phyloP scores from a whole-genome alignment of 208 protist genomes.

The Wallacemonas sp. region DNA sequence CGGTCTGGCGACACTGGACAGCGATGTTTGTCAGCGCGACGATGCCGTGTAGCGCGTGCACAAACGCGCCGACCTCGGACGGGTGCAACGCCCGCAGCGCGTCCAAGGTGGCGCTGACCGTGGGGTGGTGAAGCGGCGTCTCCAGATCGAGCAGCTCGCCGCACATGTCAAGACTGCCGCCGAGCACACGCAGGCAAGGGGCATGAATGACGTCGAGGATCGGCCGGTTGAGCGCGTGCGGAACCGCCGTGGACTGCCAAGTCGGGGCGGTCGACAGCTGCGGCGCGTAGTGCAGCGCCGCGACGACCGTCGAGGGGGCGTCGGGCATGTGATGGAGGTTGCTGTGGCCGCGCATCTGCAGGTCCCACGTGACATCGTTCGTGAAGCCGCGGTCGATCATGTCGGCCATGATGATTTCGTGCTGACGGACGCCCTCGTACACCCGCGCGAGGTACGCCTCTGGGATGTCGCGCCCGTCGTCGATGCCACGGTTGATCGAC shows the following conservation, averaged over 20 bases:
- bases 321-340: conserved; percentile 21
- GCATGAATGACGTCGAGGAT: conserved; percentile 59
- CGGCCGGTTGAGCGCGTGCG: conserved; percentile 2
- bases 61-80: conserved; percentile 30
- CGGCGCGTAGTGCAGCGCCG: conserved; percentile 18
- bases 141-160: conserved; percentile 31
- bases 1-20: conserved; percentile 19
- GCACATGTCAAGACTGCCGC: conserved; percentile 42
- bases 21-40: conserved; percentile 28
- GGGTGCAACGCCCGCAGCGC: conserved; percentile 22
- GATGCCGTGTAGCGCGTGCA: conserved; percentile 36
- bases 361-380: conserved; percentile 81
- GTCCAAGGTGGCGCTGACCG: conserved; percentile 28
- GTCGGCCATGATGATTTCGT: conserved; percentile 93
- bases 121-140: conserved; percentile 16
- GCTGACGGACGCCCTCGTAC: conserved; percentile 92
- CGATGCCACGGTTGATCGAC: conserved; percentile 96
- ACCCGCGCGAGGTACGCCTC: conserved; percentile 85
- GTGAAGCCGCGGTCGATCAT: conserved; percentile 80
- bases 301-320: neutral
- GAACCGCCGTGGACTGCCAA: neutral
- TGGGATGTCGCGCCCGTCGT: conserved; percentile 92
- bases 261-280: conserved; percentile 14
- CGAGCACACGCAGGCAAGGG: conserved; percentile 54
- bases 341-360: conserved; percentile 57